Percentiles rank a stretch among this genome's conserved stretches.
Evolutionary conservation across 163 green algal species (phyloP).

Genomic region (Scenedesmus sp.): DNA sequence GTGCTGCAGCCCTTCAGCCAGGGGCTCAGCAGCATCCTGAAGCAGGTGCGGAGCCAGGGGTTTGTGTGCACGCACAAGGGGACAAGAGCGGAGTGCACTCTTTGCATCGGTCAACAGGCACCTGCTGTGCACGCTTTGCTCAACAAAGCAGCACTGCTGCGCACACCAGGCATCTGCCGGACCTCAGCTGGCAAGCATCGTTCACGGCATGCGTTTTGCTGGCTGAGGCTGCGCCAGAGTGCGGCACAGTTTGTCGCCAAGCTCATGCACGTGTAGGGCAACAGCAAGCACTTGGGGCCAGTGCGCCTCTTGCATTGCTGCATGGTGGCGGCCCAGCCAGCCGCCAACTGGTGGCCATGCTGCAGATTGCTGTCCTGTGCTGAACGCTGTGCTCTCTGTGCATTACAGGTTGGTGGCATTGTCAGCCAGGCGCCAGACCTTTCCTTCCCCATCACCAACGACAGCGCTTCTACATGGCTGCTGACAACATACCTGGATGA

Average conservation of each 20-base stretch:
- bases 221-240: no score
- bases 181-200: no score
- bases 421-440: slow-evolving; percentile 41
- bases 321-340: no score
- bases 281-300: no score
- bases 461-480: slow-evolving; percentile 54
- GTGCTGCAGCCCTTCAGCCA: slow-evolving; percentile 51
- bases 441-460: slow-evolving; percentile 43
- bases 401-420: slow-evolving; percentile 40
- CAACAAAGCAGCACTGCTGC: background rate
- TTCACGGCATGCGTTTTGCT: no score
- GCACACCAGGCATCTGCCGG: no score
- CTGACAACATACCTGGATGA: slow-evolving; percentile 62
- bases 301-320: no score
- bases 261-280: no score
- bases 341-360: no score
- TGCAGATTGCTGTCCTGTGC: background rate
- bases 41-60: slow-evolving; percentile 9
- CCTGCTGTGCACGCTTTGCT: background rate
- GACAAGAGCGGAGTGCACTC: background rate
- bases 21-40: slow-evolving; percentile 43
- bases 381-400: background rate
- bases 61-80: no score
- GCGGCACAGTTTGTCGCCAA: no score
- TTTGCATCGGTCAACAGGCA: no score